Evolutionary conservation across 1,139 yeast species (phyloP).

Genomic region (Debaryomyces fabryi): DNA sequence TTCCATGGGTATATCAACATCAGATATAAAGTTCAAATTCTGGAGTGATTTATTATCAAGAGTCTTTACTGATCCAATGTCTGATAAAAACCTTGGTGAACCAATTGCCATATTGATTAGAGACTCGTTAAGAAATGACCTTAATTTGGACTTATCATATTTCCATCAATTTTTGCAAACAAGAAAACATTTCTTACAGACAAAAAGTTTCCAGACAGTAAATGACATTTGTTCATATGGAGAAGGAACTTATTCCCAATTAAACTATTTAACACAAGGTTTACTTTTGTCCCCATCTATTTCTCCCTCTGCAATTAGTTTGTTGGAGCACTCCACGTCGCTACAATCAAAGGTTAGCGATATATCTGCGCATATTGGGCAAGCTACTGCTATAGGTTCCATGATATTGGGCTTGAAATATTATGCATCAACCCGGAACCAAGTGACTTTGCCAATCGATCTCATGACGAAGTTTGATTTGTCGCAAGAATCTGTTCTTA

Average conservation of each 20-base stretch:
- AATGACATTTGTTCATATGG: constrained; percentile 76
- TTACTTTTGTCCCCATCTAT: constrained; percentile 59
- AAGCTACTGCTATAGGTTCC: constrained; percentile 73
- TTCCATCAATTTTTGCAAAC: constrained; percentile 66
- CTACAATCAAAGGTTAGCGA: constrained; percentile 54
- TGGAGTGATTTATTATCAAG: constrained; percentile 58
- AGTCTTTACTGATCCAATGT: constrained; percentile 43
- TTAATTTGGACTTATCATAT: constrained; percentile 56
- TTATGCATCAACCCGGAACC: constrained; percentile 55
- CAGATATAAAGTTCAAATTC: constrained; percentile 60
- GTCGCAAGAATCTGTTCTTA: constrained; percentile 65
- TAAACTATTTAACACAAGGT: constrained; percentile 69
- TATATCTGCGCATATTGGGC: constrained; percentile 81
- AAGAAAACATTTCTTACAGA: constrained; percentile 53
- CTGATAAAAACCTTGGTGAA: constrained; percentile 52
- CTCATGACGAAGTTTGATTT: constrained; percentile 54
- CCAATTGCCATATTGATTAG: constrained; percentile 65
- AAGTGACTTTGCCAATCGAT: constrained; percentile 65
- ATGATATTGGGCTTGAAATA: constrained; percentile 64
- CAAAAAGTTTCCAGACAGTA: constrained; percentile 47
- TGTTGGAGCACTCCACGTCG: constrained; percentile 49
- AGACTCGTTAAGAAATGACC: constrained; percentile 49
- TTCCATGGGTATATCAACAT: constrained; percentile 46
- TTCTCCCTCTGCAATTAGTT: constrained; percentile 56
- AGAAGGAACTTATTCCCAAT: constrained; percentile 77